Evolutionary conservation across 164 flowering plant genomes (phyloP).

Genomic region (Umbellularia californica): DNA sequence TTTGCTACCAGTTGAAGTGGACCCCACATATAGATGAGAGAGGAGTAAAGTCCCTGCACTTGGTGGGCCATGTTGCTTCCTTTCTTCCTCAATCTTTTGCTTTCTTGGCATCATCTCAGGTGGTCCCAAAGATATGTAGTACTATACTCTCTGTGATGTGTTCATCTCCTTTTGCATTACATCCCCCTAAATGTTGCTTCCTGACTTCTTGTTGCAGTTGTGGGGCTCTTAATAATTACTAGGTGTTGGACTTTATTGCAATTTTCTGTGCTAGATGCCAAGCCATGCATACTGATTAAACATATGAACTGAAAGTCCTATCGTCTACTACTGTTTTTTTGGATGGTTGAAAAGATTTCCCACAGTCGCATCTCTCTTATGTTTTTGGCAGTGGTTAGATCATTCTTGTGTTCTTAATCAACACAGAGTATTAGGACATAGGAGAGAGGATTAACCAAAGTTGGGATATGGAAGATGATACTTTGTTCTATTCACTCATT

Average conservation of each 20-base stretch:
- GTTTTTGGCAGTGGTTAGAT: not conserved
- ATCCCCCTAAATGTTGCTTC: not conserved
- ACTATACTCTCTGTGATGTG: not conserved
- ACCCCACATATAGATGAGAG: not conserved
- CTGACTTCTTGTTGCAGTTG: not conserved
- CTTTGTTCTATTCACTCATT: too few relatives aligned
- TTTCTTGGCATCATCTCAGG: conserved; percentile 1
- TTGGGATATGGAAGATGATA: not conserved
- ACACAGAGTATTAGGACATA: not conserved
- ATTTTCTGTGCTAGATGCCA: not conserved
- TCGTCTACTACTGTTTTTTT: not conserved
- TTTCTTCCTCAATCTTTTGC: not conserved
- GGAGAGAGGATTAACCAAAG: not conserved
- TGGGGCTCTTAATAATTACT: not conserved
- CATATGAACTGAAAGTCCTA: not conserved
- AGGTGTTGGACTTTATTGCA: not conserved
- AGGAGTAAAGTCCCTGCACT: not conserved
- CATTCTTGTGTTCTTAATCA: not conserved
- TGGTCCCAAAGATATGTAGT: not conserved
- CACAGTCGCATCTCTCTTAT: not conserved
- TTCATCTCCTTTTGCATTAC: not conserved
- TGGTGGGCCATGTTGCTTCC: not conserved
- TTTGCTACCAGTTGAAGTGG: not conserved
- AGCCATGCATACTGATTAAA: not conserved
- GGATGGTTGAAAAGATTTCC: not conserved